Conservation (phyloP, 2,329 filamentous ascomycete species). For the Hymenoscyphus linearis region DNA sequence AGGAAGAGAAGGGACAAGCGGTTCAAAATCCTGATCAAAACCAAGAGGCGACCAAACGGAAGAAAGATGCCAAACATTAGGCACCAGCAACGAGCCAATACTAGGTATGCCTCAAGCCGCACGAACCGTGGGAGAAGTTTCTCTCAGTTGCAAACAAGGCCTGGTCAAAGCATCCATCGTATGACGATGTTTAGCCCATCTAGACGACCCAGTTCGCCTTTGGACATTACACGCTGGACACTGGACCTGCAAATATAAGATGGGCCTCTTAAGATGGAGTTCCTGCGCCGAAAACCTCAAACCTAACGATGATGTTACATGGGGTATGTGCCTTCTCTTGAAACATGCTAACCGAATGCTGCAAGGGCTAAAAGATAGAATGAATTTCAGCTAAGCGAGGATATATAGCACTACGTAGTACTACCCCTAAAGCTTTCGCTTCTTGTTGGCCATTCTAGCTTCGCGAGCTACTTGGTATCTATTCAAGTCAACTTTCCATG, state of each 20-base stretch:
- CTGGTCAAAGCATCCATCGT: not conserved
- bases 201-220: not conserved
- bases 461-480: not conserved
- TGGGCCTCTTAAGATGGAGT: not conserved
- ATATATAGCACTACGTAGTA: too few relatives aligned
- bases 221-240: not conserved
- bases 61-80: not conserved
- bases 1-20: not conserved
- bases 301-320: too few relatives aligned
- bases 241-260: not conserved
- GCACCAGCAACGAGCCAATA: not conserved
- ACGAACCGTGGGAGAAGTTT: not conserved
- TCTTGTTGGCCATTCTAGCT: not conserved
- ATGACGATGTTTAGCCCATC: not conserved
- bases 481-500: not conserved
- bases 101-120: not conserved
- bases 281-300: too few relatives aligned
- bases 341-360: not conserved
- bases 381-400: not conserved
- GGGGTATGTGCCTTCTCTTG: too few relatives aligned
- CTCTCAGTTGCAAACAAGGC: not conserved
- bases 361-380: not conserved
- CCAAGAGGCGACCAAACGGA: not conserved
- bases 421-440: not conserved
- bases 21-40: not conserved